A percentile compares a stretch with the other conserved stretches of the same genome.
These are phyloP conservation scores for Sechiopsis laciniata DNA, from an alignment of 306 rosid genomes.

Conservation along the genomic window DNA sequence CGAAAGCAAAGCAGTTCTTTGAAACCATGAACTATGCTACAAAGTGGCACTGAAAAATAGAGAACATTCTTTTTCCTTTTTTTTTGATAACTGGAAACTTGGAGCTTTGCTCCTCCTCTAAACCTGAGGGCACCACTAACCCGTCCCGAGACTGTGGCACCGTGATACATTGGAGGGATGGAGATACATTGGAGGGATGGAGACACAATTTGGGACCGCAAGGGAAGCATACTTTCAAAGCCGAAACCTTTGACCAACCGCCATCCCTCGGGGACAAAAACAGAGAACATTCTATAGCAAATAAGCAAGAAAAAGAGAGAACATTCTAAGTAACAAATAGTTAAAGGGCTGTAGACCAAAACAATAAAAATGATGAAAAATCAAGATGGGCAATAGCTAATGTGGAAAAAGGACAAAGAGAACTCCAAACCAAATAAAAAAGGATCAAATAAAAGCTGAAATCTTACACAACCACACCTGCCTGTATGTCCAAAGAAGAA, in stretches of 20 bases:
- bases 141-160: no score
- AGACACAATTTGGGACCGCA: no score
- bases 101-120: no score
- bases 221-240: no score
- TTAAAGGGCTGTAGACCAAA: not conserved
- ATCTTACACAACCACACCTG: slow-evolving; percentile 1
- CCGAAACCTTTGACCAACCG: no score
- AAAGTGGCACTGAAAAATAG: not conserved
- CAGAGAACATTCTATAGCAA: not conserved
- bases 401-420: not conserved
- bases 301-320: slow-evolving; percentile 5
- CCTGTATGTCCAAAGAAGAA: not conserved
- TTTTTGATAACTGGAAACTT: no score
- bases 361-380: not conserved
- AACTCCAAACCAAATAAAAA: not conserved
- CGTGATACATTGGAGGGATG: no score
- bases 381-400: no score
- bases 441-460: not conserved
- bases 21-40: slow-evolving; percentile 3
- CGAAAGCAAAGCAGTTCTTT: not conserved
- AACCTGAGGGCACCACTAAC: no score
- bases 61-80: not conserved
- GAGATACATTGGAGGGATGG: no score
- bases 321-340: not conserved
- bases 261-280: no score